Conservation (phyloP, 257 asterid genomes). For the Primulina eburnea region DNA sequence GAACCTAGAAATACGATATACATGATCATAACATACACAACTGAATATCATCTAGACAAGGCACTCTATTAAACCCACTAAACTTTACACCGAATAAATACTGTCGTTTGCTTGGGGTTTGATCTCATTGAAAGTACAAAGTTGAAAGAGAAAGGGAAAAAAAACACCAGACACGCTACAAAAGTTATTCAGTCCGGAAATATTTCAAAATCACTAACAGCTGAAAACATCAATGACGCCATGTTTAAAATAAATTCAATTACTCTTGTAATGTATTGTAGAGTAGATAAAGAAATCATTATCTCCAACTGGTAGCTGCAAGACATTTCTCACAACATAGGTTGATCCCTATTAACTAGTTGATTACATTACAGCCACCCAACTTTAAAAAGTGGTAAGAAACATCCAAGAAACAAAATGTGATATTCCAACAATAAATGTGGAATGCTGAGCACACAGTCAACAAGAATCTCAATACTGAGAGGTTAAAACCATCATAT, state of each 20-base stretch:
- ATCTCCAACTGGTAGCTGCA: background rate
- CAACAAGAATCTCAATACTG: constrained; percentile 3
- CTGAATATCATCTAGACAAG: too few relatives aligned
- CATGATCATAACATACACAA: too few relatives aligned
- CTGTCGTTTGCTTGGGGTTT: too few relatives aligned
- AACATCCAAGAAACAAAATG: background rate
- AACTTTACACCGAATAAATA: too few relatives aligned
- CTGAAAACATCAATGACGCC: background rate
- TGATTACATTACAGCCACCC: background rate
- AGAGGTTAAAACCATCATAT: background rate
- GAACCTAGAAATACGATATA: too few relatives aligned
- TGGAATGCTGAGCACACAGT: background rate
- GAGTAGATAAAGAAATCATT: too few relatives aligned
- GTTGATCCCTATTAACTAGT: background rate
- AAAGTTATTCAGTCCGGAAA: background rate
- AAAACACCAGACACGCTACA: too few relatives aligned
- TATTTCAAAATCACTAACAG: background rate
- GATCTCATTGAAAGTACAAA: too few relatives aligned
- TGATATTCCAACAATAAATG: background rate
- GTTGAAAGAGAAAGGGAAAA: too few relatives aligned
- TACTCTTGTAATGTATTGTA: too few relatives aligned
- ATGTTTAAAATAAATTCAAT: too few relatives aligned
- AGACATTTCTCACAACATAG: constrained; percentile 1
- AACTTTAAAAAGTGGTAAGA: background rate
- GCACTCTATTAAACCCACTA: too few relatives aligned